Base-by-base conservation (phyloP, 169 alveolate genomes). In the Cryptosporidium sp. region DNA sequence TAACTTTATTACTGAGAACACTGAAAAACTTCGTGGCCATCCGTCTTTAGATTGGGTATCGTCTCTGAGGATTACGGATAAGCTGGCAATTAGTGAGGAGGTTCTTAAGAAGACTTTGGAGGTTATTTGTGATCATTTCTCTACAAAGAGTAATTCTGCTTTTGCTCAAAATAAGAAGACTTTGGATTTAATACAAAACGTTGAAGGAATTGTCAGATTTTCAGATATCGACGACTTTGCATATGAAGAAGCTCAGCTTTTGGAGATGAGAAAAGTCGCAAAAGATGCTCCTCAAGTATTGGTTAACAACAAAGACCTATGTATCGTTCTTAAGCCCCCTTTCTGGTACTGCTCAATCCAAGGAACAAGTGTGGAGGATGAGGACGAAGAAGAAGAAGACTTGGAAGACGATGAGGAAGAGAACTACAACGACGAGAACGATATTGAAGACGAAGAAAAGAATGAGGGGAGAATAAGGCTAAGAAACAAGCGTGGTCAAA, bases 251-350 rank as follows among this genome's bases (percentile, higher is more conserved):
- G 48, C 70, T 7, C 71, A 52, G 21, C n/a, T 73, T 23, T n/a
- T 21, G 16, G 71, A 73, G 37, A 73, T 35, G 86, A 59, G 86
- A 35, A 73, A 45, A 37, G 84, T 73, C 39, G 71, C 58, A 52
- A 73, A 73, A 41, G 86, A 73, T 21, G 41, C 52, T 58, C 86
- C 86, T 35, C 55, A 55, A 23, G n/a, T 73, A 16, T 21, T 73
- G 18, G 67, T 37, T 31, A 26, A 73, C 12, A 37, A 35, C 18
- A 12, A 31, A 4, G 48, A 52, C 18, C 35, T 65, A 18, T 73
- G 71, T 33, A 68, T 73, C 14, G 26, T 73, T 3, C 5, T 52
- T 16, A 73, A 73, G 23, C 86, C 86, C 35, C 86, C 86, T 18
- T 73, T 73, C 45, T 73, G 86, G 86, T 55, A 73, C 18, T 73